A percentile compares a stretch with the other conserved stretches of the same genome.
Conservation (phyloP, 1,139 yeast genomes). For the Candida tetrigidarum region DNA sequence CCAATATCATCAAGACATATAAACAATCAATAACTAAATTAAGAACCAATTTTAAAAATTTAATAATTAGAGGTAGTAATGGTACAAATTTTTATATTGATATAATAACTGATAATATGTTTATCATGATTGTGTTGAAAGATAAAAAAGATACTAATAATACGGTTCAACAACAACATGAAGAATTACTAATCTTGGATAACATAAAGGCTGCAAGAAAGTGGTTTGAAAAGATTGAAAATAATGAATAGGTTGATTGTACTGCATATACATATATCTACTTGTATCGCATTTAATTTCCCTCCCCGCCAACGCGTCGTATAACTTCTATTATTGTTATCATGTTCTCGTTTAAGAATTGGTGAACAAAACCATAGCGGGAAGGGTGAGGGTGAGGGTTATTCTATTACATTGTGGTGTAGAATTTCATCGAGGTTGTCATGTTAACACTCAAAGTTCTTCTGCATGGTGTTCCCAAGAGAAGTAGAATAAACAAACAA, state of each 20-base stretch:
- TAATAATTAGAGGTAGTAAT: slow-evolving; percentile 74
- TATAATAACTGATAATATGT: slow-evolving; percentile 72
- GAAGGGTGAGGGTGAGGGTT: too few relatives aligned
- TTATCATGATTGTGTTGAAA: slow-evolving; percentile 70
- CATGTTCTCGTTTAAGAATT: too few relatives aligned
- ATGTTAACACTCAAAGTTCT: too few relatives aligned
- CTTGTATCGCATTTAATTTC: too few relatives aligned
- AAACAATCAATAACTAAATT: slow-evolving; percentile 91
- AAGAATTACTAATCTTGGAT: slow-evolving; percentile 65
- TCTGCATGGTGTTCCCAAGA: too few relatives aligned
- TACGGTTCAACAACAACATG: slow-evolving; percentile 45
- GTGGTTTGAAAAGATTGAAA: slow-evolving; percentile 67
- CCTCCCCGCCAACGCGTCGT: too few relatives aligned
- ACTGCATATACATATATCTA: too few relatives aligned
- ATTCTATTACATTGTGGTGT: too few relatives aligned
- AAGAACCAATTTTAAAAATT: slow-evolving; percentile 79
- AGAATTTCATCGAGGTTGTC: too few relatives aligned
- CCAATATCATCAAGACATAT: slow-evolving; percentile 91
- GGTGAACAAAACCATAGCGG: too few relatives aligned
- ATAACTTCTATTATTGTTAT: too few relatives aligned
- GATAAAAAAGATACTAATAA: slow-evolving; percentile 30
- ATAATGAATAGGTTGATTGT: slow-evolving; percentile 11
- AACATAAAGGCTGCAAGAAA: slow-evolving; percentile 70
- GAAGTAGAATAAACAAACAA: too few relatives aligned
- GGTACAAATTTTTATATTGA: slow-evolving; percentile 72